Conservation (phyloP, 257 asterid genomes). For the Solanum tarijense region DNA sequence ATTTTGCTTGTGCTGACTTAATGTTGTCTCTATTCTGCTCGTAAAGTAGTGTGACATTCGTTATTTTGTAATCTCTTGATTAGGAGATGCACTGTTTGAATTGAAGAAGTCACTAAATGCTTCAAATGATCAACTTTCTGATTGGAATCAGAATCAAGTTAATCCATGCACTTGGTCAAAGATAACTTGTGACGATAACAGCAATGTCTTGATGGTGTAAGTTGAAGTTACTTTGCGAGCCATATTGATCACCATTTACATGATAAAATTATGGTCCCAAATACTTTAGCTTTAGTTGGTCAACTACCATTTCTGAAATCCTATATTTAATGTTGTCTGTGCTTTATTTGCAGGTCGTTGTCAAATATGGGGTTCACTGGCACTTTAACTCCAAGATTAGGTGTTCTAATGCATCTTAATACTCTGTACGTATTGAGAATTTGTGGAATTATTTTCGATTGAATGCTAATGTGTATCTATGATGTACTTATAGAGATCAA, state of each 20-base stretch:
- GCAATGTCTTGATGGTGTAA: slow-evolving; percentile 63
- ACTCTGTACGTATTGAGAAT: slow-evolving; percentile 56
- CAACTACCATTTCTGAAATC: not conserved
- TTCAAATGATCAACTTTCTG: slow-evolving; percentile 51
- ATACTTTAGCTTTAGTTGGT: not conserved
- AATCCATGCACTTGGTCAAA: slow-evolving; percentile 95
- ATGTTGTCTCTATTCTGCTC: not conserved
- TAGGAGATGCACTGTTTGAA: slow-evolving; percentile 70
- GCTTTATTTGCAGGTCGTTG: slow-evolving; percentile 49
- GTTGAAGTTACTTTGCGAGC: slow-evolving; percentile 4
- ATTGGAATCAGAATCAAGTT: slow-evolving; percentile 77
- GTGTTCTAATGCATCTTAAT: slow-evolving; percentile 43
- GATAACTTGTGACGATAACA: slow-evolving; percentile 47
- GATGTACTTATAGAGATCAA: not conserved
- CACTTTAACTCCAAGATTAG: slow-evolving; percentile 61
- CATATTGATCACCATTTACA: not conserved
- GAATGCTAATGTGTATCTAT: not conserved
- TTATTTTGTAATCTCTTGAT: slow-evolving; percentile 1
- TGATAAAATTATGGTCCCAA: not conserved
- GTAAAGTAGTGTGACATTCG: not conserved
- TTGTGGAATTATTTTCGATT: not conserved
- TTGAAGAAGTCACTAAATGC: slow-evolving; percentile 61
- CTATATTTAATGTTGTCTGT: slow-evolving; percentile 1
- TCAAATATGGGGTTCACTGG: slow-evolving; percentile 91
- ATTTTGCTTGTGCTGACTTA: not conserved